Percentiles rank a stretch among this genome's conserved stretches.
Conservation (phyloP, 2,329 filamentous ascomycete genomes). For the Monosporascus sp. region DNA sequence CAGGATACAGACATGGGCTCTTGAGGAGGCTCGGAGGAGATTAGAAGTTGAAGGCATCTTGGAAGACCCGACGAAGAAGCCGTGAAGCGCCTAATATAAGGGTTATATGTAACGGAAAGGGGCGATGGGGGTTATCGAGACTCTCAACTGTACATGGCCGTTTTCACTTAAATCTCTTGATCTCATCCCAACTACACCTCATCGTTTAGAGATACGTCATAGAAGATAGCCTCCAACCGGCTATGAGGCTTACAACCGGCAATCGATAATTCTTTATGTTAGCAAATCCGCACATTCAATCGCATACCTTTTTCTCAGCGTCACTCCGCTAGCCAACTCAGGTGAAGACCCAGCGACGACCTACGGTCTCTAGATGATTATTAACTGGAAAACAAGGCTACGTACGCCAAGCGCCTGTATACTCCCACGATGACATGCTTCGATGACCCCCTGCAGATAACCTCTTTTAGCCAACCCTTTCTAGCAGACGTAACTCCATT, state of each 20-base stretch:
- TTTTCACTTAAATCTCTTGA: background rate
- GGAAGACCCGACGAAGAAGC: slow-evolving; percentile 66
- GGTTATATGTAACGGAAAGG: background rate
- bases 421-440: background rate
- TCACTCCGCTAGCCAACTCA: background rate
- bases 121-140: background rate
- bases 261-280: background rate
- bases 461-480: background rate
- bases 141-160: background rate
- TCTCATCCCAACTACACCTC: background rate
- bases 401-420: slow-evolving; percentile 4
- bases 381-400: slow-evolving; percentile 1
- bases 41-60: slow-evolving; percentile 95
- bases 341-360: background rate
- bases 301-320: background rate
- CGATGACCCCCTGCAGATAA: background rate
- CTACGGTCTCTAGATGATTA: background rate
- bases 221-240: slow-evolving; percentile 1
- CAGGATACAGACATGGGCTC: slow-evolving; percentile 98
- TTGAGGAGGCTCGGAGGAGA: slow-evolving; percentile 91
- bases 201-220: background rate
- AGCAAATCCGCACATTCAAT: too few relatives aligned
- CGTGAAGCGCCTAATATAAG: background rate
- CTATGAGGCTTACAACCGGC: background rate
- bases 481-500: slow-evolving; percentile 68